Evolutionary conservation across 768 basidiomycete species (phyloP), one percentile per base, ranked within the genome.

Genomic region (Auricularia sp.): DNA sequence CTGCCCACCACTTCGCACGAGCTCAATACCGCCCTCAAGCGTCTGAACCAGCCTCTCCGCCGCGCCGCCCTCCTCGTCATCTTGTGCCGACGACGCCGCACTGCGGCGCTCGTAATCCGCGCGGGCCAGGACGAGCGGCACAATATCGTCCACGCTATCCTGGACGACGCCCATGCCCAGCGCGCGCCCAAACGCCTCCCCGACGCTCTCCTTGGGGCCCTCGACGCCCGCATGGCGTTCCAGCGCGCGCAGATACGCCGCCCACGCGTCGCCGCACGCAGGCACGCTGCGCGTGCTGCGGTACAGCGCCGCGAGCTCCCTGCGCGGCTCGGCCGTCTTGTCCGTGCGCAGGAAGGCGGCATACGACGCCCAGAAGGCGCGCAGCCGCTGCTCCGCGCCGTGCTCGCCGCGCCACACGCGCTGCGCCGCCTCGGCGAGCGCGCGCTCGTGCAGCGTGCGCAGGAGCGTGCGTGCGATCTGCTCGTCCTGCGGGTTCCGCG

Each of bases 321-420:
- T 18, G 73, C 75, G 70, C 36, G 73, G 65, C 43, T 72, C 67
- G 2, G 68, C 68, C 65, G 76, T 76, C 43, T 44, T 63, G 39
- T 54, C 65, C 34, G 68, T 36, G 60, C 68, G 66, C 72, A 89
- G 68, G 51, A 84, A 82, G 73, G 91, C 87, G 44, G 84, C 75
- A 70, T 91, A 91, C 3, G 85, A 84, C 11, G 78, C 69, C 93
- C 93, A 96, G 68, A 92, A 89, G 29, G 77, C 67, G 18, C 81
- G 78, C 64, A 92, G 72, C 0, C 33, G 77, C 79, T 67, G 90
- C 88, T 4, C 84, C 82, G 5, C 61, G 56, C 78, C 80, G 5
- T 69, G 68, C 67, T 88, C 84, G 0, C 81, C 83, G 8, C 73
- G 68, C 68, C 85, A 86, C 61, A 83, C 76, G 39, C 80, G 74